Conservation (phyloP, 169 alveolate genomes). For the Cystoisospora suis region DNA sequence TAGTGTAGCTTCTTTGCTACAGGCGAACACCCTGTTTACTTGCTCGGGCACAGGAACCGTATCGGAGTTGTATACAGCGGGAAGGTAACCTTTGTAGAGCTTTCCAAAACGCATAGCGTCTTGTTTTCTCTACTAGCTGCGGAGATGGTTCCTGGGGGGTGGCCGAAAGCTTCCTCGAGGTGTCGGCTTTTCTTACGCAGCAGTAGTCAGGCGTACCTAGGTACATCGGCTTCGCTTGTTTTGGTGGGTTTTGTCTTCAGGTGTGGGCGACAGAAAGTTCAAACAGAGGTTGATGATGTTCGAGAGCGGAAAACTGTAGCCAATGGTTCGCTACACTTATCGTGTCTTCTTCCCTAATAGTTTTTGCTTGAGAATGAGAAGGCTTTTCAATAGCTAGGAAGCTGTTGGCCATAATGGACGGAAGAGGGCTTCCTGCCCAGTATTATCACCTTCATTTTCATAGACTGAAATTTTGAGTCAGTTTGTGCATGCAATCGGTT, state of each 20-base stretch:
- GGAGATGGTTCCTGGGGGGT: neutral
- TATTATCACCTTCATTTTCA: no score
- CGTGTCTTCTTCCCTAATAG: no score
- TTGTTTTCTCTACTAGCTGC: neutral
- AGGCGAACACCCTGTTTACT: no score
- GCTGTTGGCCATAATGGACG: no score
- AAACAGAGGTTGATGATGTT: conserved; percentile 8
- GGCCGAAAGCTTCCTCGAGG: neutral
- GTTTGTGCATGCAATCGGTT: no score
- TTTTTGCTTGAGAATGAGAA: no score
- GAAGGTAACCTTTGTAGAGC: neutral
- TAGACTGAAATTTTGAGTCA: no score
- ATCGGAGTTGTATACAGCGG: neutral
- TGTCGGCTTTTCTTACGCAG: neutral
- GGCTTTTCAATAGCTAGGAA: no score
- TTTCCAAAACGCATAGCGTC: neutral
- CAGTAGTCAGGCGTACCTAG: neutral
- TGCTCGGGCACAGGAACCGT: no score
- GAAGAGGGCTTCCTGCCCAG: no score
- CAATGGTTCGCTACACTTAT: no score
- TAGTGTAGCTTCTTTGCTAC: no score
- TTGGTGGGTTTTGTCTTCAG: neutral
- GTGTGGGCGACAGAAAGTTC: neutral
- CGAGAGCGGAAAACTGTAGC: neutral
- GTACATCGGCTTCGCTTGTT: neutral